Evolutionary conservation across 345 rosid genomes (phyloP), one percentile per base, ranked within the genome.

Genomic region (Gossypium stocksii): DNA sequence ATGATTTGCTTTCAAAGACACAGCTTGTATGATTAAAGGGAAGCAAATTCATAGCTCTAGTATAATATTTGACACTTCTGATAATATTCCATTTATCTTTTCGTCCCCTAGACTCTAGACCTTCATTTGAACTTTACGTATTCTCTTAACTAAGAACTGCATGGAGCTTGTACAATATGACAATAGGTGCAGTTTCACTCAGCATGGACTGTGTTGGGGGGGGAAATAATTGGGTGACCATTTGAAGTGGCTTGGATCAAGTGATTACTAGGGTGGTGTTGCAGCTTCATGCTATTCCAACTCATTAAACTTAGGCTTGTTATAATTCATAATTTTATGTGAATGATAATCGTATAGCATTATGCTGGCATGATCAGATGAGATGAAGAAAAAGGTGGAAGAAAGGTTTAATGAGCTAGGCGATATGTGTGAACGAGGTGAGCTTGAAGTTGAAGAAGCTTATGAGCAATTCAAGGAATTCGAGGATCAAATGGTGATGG

Each of bases 401-500:
- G 84, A 77, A 34, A 95, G 80, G 81, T 87, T 91, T 79, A 88
- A 88, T 71, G 97, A 91, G 84, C 84, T 95, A 5, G 96, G 97
- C 5, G 94, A 90, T 74, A 83, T 81, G 98, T 91, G 97, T 74
- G 99, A 95, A 81, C 81, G 86, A 53, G 90, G 90, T 22, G 93
- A 91, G 77, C 79, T 91, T 25, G 87, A 87, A 76, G 89, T 95
- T 0, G 89, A 90, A 80, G 92, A 91, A 82, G 98, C 99, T 67
- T 91, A 89, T 41, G 88, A 90, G 73, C 83, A 78, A 68, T 95
- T 90, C 78, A 95, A 90, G 86, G 81, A 89, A 77, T 93, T 91
- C 52, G 97, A 95, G 85, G 94, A 95, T 85, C 93, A 89, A 84
- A 81, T 89, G 86, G 91, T 93, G n/a, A 29, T 79, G 65, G 92